Evolutionary conservation across 140 eudicot genomes (phyloP).

Genomic region (Eryngium alpinum): DNA sequence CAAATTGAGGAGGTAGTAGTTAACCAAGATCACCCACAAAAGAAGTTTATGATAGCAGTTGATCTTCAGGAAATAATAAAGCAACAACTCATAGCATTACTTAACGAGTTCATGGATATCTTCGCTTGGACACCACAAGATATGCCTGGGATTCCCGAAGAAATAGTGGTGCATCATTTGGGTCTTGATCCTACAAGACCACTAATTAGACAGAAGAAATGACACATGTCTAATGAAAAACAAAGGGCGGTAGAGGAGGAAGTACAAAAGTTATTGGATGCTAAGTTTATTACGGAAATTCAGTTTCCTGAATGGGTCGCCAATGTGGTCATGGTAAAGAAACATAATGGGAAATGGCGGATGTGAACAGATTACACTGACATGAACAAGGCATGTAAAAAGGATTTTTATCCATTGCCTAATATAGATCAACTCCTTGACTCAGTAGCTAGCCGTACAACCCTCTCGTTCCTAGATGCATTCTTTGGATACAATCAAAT

Average conservation of each 20-base stretch:
- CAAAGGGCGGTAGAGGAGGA: no score
- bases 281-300: not conserved
- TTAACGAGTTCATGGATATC: not conserved
- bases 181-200: not conserved
- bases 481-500: not conserved
- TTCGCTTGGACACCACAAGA: not conserved
- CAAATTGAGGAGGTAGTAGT: no score
- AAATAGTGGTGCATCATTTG: no score
- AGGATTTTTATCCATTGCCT: not conserved
- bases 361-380: not conserved
- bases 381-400: not conserved
- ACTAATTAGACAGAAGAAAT: not conserved
- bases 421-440: not conserved
- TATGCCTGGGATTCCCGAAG: no score
- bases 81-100: no score
- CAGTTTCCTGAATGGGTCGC: not conserved
- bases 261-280: not conserved
- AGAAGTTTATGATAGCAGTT: no score
- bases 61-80: no score
- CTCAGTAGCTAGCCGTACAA: not conserved
- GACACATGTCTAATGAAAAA: not conserved
- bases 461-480: no score
- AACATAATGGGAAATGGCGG: not conserved
- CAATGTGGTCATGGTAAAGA: not conserved
- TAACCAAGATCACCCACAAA: no score